Percentiles rank a stretch among this genome's conserved stretches.
These are phyloP conservation scores for Teratosphaeria pseudoeucalypti DNA, from an alignment of 2,329 filamentous ascomycete species.

Conservation along the genomic window DNA sequence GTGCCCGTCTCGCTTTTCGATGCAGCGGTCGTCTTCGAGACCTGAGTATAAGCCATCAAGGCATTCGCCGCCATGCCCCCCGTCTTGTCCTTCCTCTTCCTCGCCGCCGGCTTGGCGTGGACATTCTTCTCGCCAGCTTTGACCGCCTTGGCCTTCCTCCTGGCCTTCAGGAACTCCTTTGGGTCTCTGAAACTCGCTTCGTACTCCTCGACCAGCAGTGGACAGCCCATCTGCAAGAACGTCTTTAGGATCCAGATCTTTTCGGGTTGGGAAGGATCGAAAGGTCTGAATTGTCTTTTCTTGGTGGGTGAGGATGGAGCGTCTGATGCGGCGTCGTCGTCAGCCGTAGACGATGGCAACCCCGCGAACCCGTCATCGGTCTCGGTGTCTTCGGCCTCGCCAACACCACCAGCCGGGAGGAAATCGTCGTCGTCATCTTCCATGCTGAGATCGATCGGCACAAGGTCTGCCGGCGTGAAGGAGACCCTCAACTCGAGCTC, in stretches of 20 bases:
- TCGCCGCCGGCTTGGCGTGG: background rate
- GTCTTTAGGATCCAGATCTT: constrained; percentile 60
- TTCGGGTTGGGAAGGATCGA: constrained; percentile 56
- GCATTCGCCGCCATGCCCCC: constrained; percentile 8
- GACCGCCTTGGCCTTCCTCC: constrained; percentile 11
- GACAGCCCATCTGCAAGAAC: constrained; percentile 54
- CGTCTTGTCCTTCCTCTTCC: constrained; percentile 1
- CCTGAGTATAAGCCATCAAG: constrained; percentile 9
- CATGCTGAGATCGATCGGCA: constrained; percentile 62
- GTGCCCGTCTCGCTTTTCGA: background rate
- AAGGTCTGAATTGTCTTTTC: constrained; percentile 35
- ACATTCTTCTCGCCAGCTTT: background rate
- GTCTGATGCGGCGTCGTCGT: background rate
- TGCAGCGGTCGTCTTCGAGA: constrained; percentile 8
- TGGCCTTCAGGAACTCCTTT: constrained; percentile 17
- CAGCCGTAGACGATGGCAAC: background rate
- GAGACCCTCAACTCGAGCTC: constrained; percentile 68
- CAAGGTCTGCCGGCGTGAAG: constrained; percentile 65
- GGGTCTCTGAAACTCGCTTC: constrained; percentile 34
- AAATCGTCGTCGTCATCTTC: constrained; percentile 56
- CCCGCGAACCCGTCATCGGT: constrained; percentile 11
- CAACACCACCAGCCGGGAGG: constrained; percentile 28
- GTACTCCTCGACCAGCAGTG: constrained; percentile 56
- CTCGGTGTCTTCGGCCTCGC: constrained; percentile 24
- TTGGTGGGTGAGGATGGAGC: constrained; percentile 30